Conservation (phyloP, 306 rosid genomes). For the Elaeagnus macrophylla region DNA sequence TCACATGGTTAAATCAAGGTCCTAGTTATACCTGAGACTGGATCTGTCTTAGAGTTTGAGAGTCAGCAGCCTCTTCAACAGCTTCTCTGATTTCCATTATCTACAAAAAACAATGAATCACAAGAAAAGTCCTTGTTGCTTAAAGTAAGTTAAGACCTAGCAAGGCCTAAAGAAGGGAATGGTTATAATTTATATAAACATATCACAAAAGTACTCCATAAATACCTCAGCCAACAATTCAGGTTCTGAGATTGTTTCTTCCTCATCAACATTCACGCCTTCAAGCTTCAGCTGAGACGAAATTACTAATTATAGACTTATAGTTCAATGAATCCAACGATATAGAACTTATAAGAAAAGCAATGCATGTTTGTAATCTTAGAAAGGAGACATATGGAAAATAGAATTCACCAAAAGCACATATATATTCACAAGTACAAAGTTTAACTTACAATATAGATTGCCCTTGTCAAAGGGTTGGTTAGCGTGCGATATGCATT, state of each 20-base stretch:
- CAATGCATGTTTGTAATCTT: neutral
- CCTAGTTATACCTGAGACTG: slow-evolving; percentile 46
- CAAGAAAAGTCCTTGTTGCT: neutral
- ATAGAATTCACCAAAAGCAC: neutral
- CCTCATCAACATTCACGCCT: slow-evolving; percentile 72
- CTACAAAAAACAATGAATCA: slow-evolving; percentile 14
- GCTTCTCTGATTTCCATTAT: slow-evolving; percentile 91
- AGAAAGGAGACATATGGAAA: neutral
- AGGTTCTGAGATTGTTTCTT: slow-evolving; percentile 68
- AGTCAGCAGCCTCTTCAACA: slow-evolving; percentile 71
- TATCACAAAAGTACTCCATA: slow-evolving; percentile 5
- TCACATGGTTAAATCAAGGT: neutral
- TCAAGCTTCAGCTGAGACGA: slow-evolving; percentile 60
- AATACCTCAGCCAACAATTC: slow-evolving; percentile 73
- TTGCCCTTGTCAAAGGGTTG: slow-evolving; percentile 70
- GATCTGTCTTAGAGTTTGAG: slow-evolving; percentile 52
- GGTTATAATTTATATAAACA: neutral
- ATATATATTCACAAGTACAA: neutral
- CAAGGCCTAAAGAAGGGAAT: neutral
- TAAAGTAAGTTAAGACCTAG: too few relatives aligned
- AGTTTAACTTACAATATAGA: slow-evolving; percentile 57
- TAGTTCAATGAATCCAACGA: neutral
- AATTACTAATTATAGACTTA: slow-evolving; percentile 7
- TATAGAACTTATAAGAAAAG: neutral
- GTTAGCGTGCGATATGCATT: slow-evolving; percentile 76